phyloP scores from a whole-genome alignment of 78 protist species.

The Isochrysis galbana region DNA sequence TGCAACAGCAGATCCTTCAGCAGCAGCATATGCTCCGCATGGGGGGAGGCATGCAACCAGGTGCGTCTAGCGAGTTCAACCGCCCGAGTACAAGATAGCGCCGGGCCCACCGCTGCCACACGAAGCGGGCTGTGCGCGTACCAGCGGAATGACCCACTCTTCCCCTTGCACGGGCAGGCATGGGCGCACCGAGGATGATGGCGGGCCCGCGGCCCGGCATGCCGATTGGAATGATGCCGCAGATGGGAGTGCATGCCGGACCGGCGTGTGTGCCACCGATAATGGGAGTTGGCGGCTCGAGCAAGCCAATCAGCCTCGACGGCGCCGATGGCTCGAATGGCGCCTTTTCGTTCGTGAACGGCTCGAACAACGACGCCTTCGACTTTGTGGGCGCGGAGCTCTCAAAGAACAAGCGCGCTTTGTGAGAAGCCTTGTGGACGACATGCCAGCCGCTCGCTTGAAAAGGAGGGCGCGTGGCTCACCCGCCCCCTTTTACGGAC shows the following conservation, averaged over 20 bases:
- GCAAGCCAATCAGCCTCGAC: too few relatives aligned
- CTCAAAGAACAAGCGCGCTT: neutral
- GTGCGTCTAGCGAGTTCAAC: too few relatives aligned
- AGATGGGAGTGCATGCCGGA: neutral
- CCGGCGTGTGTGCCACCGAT: neutral
- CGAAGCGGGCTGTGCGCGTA: too few relatives aligned
- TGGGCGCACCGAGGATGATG: neutral
- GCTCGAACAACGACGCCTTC: neutral
- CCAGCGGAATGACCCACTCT: too few relatives aligned
- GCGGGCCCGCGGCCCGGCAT: neutral
- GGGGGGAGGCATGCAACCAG: too few relatives aligned
- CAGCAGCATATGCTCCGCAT: constrained; percentile 1
- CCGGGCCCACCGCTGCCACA: too few relatives aligned
- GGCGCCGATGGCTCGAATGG: neutral
- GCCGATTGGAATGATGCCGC: neutral
- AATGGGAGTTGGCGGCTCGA: too few relatives aligned
- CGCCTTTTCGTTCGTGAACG: neutral
- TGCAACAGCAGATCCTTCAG: constrained; percentile 17
- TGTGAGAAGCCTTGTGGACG: too few relatives aligned
- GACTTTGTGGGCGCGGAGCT: neutral
- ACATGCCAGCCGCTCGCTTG: too few relatives aligned
- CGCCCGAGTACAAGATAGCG: too few relatives aligned
- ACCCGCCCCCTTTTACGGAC: too few relatives aligned
- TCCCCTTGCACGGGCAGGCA: neutral
- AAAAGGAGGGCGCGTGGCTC: too few relatives aligned